phyloP scores from a whole-genome alignment of 306 rosid genomes.

The Dalbergia cultrata region DNA sequence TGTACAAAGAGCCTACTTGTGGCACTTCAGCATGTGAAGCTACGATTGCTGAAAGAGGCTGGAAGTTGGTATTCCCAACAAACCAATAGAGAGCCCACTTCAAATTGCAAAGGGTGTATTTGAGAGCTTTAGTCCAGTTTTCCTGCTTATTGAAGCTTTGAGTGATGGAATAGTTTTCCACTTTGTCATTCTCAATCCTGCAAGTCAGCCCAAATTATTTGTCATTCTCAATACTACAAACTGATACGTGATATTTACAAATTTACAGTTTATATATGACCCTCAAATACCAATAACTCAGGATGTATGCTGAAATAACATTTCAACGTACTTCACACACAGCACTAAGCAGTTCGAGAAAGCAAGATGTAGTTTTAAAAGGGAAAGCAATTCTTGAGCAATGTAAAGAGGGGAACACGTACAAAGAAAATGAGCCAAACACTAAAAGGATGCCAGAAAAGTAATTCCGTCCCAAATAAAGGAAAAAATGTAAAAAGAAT shows the following conservation, averaged over 20 bases:
- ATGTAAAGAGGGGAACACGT: background rate
- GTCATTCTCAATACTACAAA: conserved; percentile 42
- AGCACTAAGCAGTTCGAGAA: background rate
- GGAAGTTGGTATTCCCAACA: conserved; percentile 92
- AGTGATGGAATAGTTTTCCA: conserved; percentile 89
- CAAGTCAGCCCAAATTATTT: conserved; percentile 44
- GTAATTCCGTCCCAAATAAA: no score
- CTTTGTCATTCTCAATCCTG: conserved; percentile 94
- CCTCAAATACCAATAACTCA: background rate
- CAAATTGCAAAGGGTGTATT: conserved; percentile 94
- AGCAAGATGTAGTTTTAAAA: background rate
- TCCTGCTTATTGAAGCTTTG: conserved; percentile 98
- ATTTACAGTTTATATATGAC: background rate
- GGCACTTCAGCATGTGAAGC: conserved; percentile 80
- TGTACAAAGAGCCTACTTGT: conserved; percentile 62
- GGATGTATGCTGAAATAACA: background rate
- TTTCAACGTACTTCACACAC: no score
- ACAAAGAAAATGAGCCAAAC: no score
- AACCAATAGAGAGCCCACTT: conserved; percentile 99
- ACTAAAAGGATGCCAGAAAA: no score
- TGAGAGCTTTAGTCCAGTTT: conserved; percentile 97
- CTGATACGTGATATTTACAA: background rate
- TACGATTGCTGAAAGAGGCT: conserved; percentile 78
- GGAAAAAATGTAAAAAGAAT: no score
- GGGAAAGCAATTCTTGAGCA: background rate